These are phyloP conservation scores for Phycomyces blakesleeanus DNA, from an alignment of 192 early-diverging fungal species.

Conservation along the genomic window DNA sequence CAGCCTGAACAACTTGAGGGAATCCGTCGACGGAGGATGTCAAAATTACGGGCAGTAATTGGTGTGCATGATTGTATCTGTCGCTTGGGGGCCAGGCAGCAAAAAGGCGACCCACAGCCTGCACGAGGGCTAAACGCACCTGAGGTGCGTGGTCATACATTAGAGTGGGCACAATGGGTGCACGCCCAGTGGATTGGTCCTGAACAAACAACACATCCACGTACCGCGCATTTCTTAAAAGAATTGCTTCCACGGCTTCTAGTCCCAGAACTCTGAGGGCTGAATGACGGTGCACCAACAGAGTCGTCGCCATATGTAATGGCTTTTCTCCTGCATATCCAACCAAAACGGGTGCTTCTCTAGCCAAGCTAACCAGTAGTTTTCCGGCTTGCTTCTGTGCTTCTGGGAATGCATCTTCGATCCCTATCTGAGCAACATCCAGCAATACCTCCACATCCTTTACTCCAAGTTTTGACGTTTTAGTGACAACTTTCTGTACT, in stretches of 20 bases:
- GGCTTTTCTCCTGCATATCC: background rate
- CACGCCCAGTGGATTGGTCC: background rate
- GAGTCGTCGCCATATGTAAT: background rate
- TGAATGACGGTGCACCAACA: background rate
- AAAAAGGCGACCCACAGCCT: background rate
- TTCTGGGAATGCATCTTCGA: background rate
- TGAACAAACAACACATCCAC: background rate
- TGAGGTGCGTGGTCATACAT: background rate
- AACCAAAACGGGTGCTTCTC: background rate
- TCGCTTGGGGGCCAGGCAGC: background rate
- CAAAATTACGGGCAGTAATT: background rate
- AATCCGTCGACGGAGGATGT: background rate
- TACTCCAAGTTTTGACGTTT: background rate
- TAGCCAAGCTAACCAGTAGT: background rate
- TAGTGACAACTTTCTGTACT: background rate
- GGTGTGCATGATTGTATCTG: background rate
- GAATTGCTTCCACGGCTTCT: background rate
- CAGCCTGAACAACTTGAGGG: background rate
- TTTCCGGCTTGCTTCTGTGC: background rate
- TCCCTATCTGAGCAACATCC: background rate
- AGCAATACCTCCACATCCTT: background rate
- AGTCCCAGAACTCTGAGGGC: background rate
- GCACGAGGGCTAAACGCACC: background rate
- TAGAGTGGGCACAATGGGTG: background rate
- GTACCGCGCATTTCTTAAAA: background rate